Percentiles rank a stretch among this genome's conserved stretches.
Conservation (phyloP, 225 moss, liverwort and hornwort species). For the Sphagnum tenellum region DNA sequence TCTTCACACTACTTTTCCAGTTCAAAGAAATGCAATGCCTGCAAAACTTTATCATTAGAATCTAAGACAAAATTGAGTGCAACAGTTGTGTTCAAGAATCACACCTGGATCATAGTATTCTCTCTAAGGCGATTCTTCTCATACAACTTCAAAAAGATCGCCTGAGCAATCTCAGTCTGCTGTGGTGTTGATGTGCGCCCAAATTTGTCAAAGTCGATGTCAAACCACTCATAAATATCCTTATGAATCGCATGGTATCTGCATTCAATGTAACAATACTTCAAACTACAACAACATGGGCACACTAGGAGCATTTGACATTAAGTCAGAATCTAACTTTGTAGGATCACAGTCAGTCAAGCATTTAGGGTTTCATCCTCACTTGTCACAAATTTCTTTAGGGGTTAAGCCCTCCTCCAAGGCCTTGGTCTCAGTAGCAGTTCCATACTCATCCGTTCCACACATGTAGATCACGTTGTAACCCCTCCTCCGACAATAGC, state of each 20-base stretch:
- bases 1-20: too few species aligned
- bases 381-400: conserved; percentile 85
- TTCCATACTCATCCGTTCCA: conserved; percentile 93
- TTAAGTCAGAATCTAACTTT: background rate
- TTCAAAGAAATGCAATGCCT: too few species aligned
- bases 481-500: conserved; percentile 72
- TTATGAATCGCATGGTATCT: conserved; percentile 78
- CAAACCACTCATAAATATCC: conserved; percentile 97
- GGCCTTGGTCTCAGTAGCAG: conserved; percentile 97
- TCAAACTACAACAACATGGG: background rate
- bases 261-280: background rate
- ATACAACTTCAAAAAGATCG: conserved; percentile 60
- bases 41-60: too few species aligned
- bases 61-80: too few species aligned
- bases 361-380: too few species aligned
- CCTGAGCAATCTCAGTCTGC: conserved; percentile 66
- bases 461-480: conserved; percentile 93
- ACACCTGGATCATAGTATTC: conserved; percentile 68
- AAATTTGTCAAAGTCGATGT: conserved; percentile 83
- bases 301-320: background rate
- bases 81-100: background rate
- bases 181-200: conserved; percentile 80
- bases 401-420: conserved; percentile 77
- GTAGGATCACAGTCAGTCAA: too few species aligned
- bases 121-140: conserved; percentile 57